phyloP scores from a whole-genome alignment of 352 stramenopile genomes.

The Pythium brachiatum region DNA sequence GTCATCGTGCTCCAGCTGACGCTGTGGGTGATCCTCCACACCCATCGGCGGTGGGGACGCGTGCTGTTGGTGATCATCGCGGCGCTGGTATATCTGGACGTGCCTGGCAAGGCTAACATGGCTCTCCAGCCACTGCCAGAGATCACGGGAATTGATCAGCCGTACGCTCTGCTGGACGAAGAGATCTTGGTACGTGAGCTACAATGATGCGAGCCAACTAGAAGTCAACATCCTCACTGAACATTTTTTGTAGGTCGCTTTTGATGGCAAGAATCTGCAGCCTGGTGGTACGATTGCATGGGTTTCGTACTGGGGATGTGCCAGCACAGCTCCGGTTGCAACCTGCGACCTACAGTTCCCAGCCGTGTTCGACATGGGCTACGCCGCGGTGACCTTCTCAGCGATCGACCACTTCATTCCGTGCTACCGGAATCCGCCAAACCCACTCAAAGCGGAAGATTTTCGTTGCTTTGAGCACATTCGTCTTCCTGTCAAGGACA shows the following conservation, averaged over 20 bases:
- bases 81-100: slow-evolving; percentile 42
- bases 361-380: slow-evolving; percentile 56
- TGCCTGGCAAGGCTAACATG: slow-evolving; percentile 45
- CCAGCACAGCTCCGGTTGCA: slow-evolving; percentile 50
- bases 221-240: neutral
- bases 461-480: slow-evolving; percentile 68
- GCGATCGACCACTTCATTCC: slow-evolving; percentile 81
- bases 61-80: slow-evolving; percentile 47
- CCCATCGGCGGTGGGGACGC: slow-evolving; percentile 51
- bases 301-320: slow-evolving; percentile 81
- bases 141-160: slow-evolving; percentile 59
- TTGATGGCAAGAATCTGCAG: slow-evolving; percentile 77
- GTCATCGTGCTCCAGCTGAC: slow-evolving; percentile 37
- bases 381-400: slow-evolving; percentile 66
- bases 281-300: slow-evolving; percentile 67
- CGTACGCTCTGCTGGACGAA: slow-evolving; percentile 71
- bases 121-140: slow-evolving; percentile 52
- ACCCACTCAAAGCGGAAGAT: slow-evolving; percentile 69
- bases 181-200: slow-evolving; percentile 45
- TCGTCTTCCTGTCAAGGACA: slow-evolving; percentile 75
- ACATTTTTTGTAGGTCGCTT: slow-evolving; percentile 29
- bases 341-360: slow-evolving; percentile 75
- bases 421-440: slow-evolving; percentile 80
- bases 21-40: slow-evolving; percentile 47
- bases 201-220: neutral